Evolutionary conservation across 2,329 filamentous ascomycete species (phyloP).

Genomic region (Seiridium cupressi): DNA sequence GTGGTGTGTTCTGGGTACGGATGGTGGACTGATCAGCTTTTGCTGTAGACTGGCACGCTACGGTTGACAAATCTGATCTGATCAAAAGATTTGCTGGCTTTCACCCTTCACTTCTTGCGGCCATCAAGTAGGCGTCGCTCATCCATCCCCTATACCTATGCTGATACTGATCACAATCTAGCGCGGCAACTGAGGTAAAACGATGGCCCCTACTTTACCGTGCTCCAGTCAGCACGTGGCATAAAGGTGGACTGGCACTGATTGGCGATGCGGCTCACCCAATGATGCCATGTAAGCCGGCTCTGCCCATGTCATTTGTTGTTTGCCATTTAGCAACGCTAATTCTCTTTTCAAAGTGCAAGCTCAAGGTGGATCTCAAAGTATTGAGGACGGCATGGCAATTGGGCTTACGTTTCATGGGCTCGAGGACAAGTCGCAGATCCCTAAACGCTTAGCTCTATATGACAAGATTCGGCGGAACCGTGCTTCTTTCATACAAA

Average conservation of each 20-base stretch:
- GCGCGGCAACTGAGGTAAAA: constrained; percentile 32
- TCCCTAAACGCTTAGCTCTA: constrained; percentile 19
- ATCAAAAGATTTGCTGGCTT: constrained; percentile 25
- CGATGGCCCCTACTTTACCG: constrained; percentile 34
- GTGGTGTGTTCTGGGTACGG: too few relatives aligned
- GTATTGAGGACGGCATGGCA: constrained; percentile 33
- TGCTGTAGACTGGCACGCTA: constrained; percentile 27
- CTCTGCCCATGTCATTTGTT: not conserved
- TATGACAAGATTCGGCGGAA: constrained; percentile 23
- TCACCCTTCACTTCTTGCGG: constrained; percentile 22
- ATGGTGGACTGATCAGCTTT: too few relatives aligned
- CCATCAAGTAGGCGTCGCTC: constrained; percentile 26
- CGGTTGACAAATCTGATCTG: constrained; percentile 26
- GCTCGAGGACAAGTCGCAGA: constrained; percentile 21
- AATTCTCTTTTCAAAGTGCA: constrained; percentile 27
- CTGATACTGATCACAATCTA: constrained; percentile 11
- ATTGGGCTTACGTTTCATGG: constrained; percentile 21
- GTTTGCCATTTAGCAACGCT: not conserved
- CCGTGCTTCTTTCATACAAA: constrained; percentile 22
- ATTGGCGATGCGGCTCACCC: constrained; percentile 37
- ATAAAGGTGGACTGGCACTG: constrained; percentile 27
- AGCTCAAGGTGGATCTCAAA: constrained; percentile 34
- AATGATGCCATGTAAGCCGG: constrained; percentile 33
- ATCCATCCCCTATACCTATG: constrained; percentile 23
- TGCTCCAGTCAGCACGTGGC: constrained; percentile 29